Base-by-base conservation (phyloP, 2,329 filamentous ascomycete genomes). In the Pseudogymnoascus sp. region DNA sequence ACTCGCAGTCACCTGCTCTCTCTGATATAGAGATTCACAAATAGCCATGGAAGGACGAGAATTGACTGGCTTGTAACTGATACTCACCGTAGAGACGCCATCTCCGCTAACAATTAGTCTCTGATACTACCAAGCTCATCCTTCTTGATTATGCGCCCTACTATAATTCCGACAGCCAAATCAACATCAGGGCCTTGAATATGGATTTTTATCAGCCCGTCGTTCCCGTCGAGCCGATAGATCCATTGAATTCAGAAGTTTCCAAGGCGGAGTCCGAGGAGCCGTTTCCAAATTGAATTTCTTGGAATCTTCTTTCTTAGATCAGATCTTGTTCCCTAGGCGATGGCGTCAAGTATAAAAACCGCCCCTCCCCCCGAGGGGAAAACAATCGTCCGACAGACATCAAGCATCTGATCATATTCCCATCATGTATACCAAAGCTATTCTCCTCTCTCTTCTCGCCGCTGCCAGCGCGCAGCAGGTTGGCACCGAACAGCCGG, bases 401-500 rank as follows among this genome's bases (percentile, higher is more conserved):
- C 47, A 54, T 54, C 47, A 54, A 34, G n/a, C 11, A 54, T 34
- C 28, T n/a, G 28, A 54, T 32, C 28, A 54, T 54, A 16, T 54
- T 54, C 32, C 11, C 25, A 54, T 54, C 28, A 54, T 54, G 47
- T 54, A 54, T 54, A 54, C 47, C 47, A 32, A 54, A 34, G 47
- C 47, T 34, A 54, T 54, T 30, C 47, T 54, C 28, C 16, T 58
- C 34, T 73, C 75, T 62, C 71, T 81, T 60, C 64, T 78, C 62
- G 75, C 77, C 61, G 68, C 74, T 60, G 76, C 71, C 39, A 69
- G 73, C 38, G 76, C 74, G 62, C 81, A 83, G 68, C 74, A 79
- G 67, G 75, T 76, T 57, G 80, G 79, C 59, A 79, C 73, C 34
- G 62, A 72, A 62, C 72, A 71, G 12, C 69, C 75, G 3, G 80